Evolutionary conservation across 1,139 yeast genomes (phyloP).

Genomic region (Kluyveromyces marxianus): DNA sequence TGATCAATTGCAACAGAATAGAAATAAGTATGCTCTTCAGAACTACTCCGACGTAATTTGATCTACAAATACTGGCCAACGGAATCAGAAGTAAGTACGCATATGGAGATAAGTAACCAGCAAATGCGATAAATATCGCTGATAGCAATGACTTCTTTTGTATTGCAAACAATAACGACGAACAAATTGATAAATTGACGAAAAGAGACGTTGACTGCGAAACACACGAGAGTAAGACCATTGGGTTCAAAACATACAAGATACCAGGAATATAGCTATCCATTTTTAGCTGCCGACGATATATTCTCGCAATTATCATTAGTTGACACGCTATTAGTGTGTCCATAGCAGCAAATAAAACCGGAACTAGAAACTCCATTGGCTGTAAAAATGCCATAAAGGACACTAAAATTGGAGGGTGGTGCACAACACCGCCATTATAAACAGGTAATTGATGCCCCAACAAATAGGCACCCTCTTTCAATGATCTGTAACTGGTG

Average conservation of each 20-base stretch:
- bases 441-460: constrained; percentile 59
- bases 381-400: constrained; percentile 37
- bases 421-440: constrained; percentile 82
- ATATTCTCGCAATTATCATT: constrained; percentile 30
- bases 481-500: constrained; percentile 39
- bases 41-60: constrained; percentile 7
- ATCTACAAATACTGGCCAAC: constrained; percentile 33
- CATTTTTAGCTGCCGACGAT: constrained; percentile 25
- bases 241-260: constrained; percentile 74
- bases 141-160: constrained; percentile 38
- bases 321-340: constrained; percentile 33
- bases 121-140: constrained; percentile 50
- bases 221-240: constrained; percentile 57
- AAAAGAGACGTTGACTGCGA: constrained; percentile 63
- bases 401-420: constrained; percentile 63
- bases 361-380: constrained; percentile 20
- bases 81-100: constrained; percentile 55
- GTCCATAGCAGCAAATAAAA: constrained; percentile 38
- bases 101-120: constrained; percentile 58
- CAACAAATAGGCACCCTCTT: constrained; percentile 72
- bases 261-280: constrained; percentile 45
- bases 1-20: constrained; percentile 34
- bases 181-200: constrained; percentile 49
- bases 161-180: constrained; percentile 42
- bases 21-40: constrained; percentile 17